Evolutionary conservation across 2,329 filamentous ascomycete species (phyloP), one percentile per base, ranked within the genome.

Genomic region (Ustulina deusta): DNA sequence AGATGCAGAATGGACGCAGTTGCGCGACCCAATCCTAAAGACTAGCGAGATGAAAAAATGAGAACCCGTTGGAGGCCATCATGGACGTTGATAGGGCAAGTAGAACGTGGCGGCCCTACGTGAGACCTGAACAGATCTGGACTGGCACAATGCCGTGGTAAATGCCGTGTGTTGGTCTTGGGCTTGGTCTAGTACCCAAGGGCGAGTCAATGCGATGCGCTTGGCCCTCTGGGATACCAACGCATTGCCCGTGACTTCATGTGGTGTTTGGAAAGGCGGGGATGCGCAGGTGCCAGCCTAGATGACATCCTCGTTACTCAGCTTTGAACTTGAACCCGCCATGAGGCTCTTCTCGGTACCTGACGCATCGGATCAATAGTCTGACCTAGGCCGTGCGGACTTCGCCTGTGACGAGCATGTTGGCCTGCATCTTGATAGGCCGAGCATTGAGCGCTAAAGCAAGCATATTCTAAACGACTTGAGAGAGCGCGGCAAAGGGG

Each of bases 321-420:
- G 20, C 51, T 59, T 52, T 61, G 46, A 52, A 59, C 25, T 32
- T 51, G 32, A 61, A 29, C 49, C 48, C 56, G 36, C 36, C 42
- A 57, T 54, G 66, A 66, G 66, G 55, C 60, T 69, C 58, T 55
- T 55, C 27, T 52, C 32, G 36, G 36, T 56, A 58, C 49, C 38
- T 60, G 61, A 44, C 61, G 56, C 57, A 65, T 48, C 34, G 42
- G 59, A 46, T 61, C 42, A 55, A 61, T 64, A 55, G 58, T 46
- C 59, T 51, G 17, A 34, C 29, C 32, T 22, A 44, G 56, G 38
- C 38, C 17, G 44, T 44, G 58, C 51, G 52, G 42, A 49, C 32
- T 62, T 61, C 27, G 20, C 27, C 51, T 42, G 32, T 65, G 62
- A 58, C 51, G 15, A 42, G 34, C 32, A 61, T 36, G 56, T 27